Evolutionary conservation across 2,329 filamentous ascomycete species (phyloP), one percentile per base, ranked within the genome.

Genomic region (Sporothrix mexicana): DNA sequence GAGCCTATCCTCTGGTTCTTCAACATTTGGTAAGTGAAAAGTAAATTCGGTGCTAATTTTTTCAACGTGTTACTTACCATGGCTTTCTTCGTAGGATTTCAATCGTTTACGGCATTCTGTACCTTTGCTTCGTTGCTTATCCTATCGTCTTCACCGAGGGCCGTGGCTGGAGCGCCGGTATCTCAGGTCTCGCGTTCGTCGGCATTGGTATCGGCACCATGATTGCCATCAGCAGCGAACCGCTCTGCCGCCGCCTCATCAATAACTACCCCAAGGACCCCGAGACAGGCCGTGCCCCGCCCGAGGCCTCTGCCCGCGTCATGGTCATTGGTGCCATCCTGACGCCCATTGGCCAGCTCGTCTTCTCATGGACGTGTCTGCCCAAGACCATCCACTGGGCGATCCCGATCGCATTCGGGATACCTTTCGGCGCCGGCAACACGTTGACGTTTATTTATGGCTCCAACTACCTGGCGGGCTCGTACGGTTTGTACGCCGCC

Each of bases 71-170:
- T 17, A 36, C 2, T 53, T 62, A 53, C 71, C 49, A 43, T 64
- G 3, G 30, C 30, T 12, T 47, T 71, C 41, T 36, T 15, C 9
- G 12, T 59, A 92, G 90, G 83, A 92, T 95, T 79, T 95, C 92
- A 0, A 84, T 97, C 53, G 89, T 97, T 49, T 97, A 97, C 80
- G 93, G 90, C 20, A 94, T 97, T 55, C 85, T 98, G 1, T 82
- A 95, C 78, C 89, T 97, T 45, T 97, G 93, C 81, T 97, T 97
- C 83, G 91, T 97, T 17, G 93, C 93, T 13, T 97, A 97, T 80
- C 94, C 94, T 0, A 92, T 97, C 73, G 92, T 97, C 73, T 97
- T 96, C 81, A 85, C 86, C 12, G 84, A 91, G 55, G 79, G 87
- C 73, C 91, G 95, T 20, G 93, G 93, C 74, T 98, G 94, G 95